Percentiles rank a stretch among this genome's conserved stretches.
Conservation (phyloP, 169 alveolate genomes). For the Amoebophrya sp. region DNA sequence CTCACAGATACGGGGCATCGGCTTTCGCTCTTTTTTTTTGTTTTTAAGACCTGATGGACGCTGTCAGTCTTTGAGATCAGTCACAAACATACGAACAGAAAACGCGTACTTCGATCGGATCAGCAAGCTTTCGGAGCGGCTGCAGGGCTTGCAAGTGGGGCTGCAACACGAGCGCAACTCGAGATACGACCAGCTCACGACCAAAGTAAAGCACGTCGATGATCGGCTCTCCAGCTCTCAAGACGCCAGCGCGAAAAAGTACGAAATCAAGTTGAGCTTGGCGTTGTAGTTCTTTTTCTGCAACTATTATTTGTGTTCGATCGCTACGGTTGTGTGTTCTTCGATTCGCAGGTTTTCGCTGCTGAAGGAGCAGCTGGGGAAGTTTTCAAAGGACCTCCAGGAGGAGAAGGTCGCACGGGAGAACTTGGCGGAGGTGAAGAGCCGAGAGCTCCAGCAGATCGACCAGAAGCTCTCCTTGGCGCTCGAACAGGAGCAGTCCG, state of each 20-base stretch:
- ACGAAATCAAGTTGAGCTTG: too few species aligned
- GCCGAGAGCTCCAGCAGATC: background rate
- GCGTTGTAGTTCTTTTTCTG: too few species aligned
- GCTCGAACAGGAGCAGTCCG: background rate
- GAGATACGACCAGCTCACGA: background rate
- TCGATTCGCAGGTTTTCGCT: background rate
- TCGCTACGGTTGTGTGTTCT: too few species aligned
- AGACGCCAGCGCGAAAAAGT: background rate
- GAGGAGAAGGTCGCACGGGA: background rate
- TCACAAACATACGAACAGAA: too few species aligned
- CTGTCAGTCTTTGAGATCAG: too few species aligned
- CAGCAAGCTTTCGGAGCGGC: background rate
- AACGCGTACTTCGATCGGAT: background rate
- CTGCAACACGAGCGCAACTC: background rate
- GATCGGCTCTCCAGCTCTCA: background rate
- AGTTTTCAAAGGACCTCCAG: background rate
- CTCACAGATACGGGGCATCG: too few species aligned
- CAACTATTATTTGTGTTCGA: too few species aligned
- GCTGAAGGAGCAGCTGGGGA: background rate
- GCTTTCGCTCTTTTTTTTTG: too few species aligned
- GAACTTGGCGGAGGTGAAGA: background rate
- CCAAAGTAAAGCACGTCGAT: background rate
- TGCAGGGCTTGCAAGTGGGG: background rate
- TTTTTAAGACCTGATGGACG: too few species aligned
- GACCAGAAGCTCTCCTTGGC: background rate